These are phyloP conservation scores for Dalbergia cochinchinensis DNA, from an alignment of 306 rosid species.

Conservation along the genomic window DNA sequence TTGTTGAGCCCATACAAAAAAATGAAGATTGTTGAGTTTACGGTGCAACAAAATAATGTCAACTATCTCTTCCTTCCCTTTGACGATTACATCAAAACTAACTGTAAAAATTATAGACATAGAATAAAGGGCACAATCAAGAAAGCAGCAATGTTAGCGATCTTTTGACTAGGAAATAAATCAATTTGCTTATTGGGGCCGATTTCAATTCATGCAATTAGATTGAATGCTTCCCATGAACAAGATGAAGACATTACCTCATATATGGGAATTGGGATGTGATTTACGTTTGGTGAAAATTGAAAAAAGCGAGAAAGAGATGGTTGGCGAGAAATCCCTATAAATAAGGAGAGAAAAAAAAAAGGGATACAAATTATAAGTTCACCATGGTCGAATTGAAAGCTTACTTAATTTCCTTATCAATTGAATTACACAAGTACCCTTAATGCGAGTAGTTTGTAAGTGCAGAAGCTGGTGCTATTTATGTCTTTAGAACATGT, in stretches of 20 bases:
- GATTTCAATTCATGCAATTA: neutral
- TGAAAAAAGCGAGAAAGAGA: neutral
- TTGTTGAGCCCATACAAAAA: no score
- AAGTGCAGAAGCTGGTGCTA: neutral
- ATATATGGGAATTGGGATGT: no score
- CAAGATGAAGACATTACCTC: neutral
- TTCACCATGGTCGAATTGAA: neutral
- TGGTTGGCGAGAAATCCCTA: slow-evolving; percentile 8
- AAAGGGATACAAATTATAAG: neutral
- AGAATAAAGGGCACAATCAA: neutral
- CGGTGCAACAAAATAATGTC: neutral
- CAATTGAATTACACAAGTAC: neutral
- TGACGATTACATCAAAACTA: neutral
- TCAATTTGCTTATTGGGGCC: neutral
- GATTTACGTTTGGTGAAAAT: slow-evolving; percentile 42
- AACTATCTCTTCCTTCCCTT: neutral
- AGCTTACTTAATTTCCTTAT: neutral
- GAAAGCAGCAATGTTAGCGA: neutral
- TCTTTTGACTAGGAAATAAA: slow-evolving; percentile 1
- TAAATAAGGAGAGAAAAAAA: neutral
- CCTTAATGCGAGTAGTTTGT: neutral
- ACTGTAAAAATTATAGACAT: neutral
- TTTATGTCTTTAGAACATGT: neutral
- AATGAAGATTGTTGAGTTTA: neutral
- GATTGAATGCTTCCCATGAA: neutral